Percentiles rank a stretch among this genome's conserved stretches.
Conservation (phyloP, 305 asterid species). For the Fraxinus dipetala region DNA sequence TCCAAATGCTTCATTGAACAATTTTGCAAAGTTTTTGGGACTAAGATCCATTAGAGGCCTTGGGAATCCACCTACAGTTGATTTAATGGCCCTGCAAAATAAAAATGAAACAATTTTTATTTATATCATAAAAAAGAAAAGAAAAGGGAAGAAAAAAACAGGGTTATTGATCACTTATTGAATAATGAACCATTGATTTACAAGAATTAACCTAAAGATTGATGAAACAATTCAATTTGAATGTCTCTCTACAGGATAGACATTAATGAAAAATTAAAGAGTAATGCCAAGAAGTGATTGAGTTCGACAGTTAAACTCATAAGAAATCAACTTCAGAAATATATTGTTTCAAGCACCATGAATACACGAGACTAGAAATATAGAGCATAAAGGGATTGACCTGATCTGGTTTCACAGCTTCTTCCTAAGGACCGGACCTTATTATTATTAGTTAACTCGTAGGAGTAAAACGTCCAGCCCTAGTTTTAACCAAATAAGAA, state of each 20-base stretch:
- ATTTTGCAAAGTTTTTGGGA: conserved; percentile 31
- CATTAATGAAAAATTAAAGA: neutral
- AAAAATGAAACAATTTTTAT: neutral
- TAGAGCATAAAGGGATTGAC: too few species aligned
- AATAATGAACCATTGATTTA: too few species aligned
- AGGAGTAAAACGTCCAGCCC: neutral
- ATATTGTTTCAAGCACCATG: too few species aligned
- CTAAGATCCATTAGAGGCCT: conserved; percentile 43
- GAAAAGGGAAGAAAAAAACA: neutral
- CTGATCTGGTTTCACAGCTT: too few species aligned
- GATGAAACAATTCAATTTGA: neutral
- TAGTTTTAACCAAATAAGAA: neutral
- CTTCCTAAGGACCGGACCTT: too few species aligned
- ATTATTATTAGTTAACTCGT: too few species aligned
- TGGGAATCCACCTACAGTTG: conserved; percentile 31
- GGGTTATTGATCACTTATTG: neutral
- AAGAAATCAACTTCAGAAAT: too few species aligned
- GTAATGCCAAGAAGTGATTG: too few species aligned
- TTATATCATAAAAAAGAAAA: too few species aligned
- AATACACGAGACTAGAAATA: too few species aligned
- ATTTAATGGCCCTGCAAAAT: conserved; percentile 26
- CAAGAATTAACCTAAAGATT: neutral
- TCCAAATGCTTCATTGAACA: conserved; percentile 45
- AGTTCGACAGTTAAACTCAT: too few species aligned
- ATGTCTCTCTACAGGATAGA: neutral